Evolutionary conservation across 192 early-diverging fungal genomes (phyloP), one percentile per base, ranked within the genome.

Genomic region (Entomortierella parvispora): DNA sequence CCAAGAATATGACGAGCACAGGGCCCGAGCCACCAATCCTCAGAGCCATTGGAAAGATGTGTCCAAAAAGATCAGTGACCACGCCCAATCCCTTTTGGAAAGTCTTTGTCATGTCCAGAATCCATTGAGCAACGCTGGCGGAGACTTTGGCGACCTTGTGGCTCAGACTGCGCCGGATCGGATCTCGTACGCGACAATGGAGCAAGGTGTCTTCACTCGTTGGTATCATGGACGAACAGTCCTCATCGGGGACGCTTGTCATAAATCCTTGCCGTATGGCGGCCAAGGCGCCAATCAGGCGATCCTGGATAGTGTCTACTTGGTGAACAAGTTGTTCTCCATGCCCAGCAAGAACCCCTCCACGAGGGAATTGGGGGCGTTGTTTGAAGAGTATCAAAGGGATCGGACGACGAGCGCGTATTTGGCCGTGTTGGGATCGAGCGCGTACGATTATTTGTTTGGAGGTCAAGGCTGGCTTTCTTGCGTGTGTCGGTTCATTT

Each of bases 151-250:
- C 33, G 59, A 48, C 45, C 59, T 61, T 0, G 5, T 61, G 6
- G 59, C 46, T n/a, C 46, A 48, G 59, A 61, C 59, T 5, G 17
- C 46, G 1, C 29, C 31, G 12, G 45, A 61, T 12, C 23, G n/a
- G 15, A 49, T 61, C 59, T 49, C 59, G 25, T 51, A 44, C 23
- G 68, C 59, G n/a, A 60, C 40, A 15, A 20, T 69, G 15, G 58
- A 69, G 32, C 58, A 69, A 34, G 68, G 68, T 7, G 42, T 69
- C 25, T 54, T 46, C 25, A 25, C 26, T 22, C 68, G 58, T 5
- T 69, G 68, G 68, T 60, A 54, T 28, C 59, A 69, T 53, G 33
- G 58, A 6, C 58, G 68, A 4, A 61, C 44, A 20, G 68, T 69
- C 33, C n/a, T 58, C 2, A 23, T 68, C 25, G 66, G 66, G 2